A percentile compares a stretch with the other conserved stretches of the same genome.
Evolutionary conservation across 2,329 filamentous ascomycete species (phyloP).

Genomic region (Hypoxylon sp.): DNA sequence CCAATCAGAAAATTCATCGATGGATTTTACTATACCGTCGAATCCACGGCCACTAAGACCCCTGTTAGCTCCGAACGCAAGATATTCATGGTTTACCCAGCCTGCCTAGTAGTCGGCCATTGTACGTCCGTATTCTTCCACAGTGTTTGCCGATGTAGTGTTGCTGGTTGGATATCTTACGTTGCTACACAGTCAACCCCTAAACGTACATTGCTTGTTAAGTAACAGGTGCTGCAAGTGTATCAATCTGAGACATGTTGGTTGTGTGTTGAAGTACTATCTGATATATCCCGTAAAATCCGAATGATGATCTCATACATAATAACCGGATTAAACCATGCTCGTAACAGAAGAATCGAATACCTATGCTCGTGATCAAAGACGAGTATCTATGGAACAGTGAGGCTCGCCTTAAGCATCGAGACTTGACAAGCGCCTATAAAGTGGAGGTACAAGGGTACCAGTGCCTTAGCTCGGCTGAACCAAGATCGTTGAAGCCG

Average conservation of each 20-base stretch:
- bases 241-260: constrained; percentile 28
- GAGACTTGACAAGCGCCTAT: constrained; percentile 34
- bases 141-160: constrained; percentile 2
- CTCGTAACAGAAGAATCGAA: background rate
- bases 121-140: constrained; percentile 5
- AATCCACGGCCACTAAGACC: constrained; percentile 32
- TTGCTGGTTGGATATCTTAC: constrained; percentile 40
- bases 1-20: constrained; percentile 50
- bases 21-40: constrained; percentile 18
- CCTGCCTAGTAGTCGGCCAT: constrained; percentile 1
- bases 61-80: constrained; percentile 30
- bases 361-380: background rate
- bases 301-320: constrained; percentile 27
- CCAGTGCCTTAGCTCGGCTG: constrained; percentile 29
- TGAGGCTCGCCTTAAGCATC: background rate
- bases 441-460: constrained; percentile 42
- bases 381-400: background rate
- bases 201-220: constrained; percentile 11
- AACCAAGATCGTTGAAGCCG: constrained; percentile 48
- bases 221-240: constrained; percentile 21
- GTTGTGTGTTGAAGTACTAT: constrained; percentile 13
- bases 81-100: constrained; percentile 5
- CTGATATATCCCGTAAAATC: constrained; percentile 15
- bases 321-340: constrained; percentile 9
- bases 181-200: constrained; percentile 16